A percentile compares a stretch with the other conserved stretches of the same genome.
Conservation (phyloP, 1,139 yeast species). For the Protomyces lactucae-debilis region DNA sequence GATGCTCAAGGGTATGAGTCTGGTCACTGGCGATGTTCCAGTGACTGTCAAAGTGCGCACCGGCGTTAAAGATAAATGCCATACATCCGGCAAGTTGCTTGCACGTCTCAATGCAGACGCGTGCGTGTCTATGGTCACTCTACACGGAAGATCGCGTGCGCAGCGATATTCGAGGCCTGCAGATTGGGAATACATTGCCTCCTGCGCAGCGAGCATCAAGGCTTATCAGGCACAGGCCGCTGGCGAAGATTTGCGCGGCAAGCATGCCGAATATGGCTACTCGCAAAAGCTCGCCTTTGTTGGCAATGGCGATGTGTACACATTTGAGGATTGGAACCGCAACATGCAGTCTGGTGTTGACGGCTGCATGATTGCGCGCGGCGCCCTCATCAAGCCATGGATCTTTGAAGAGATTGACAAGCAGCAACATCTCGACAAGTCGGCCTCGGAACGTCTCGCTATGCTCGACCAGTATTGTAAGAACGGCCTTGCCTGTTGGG, state of each 20-base stretch:
- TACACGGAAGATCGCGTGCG: conserved; percentile 94
- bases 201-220: conserved; percentile 37
- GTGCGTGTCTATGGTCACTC: conserved; percentile 82
- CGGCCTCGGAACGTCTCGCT: conserved; percentile 81
- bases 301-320: conserved; percentile 91
- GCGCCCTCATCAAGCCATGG: conserved; percentile 98
- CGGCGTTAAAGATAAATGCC: conserved; percentile 79
- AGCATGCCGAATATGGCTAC: conserved; percentile 41
- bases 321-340: conserved; percentile 81
- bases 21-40: conserved; percentile 82
- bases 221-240: conserved; percentile 11
- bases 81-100: conserved; percentile 75
- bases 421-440: conserved; percentile 81
- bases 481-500: conserved; percentile 95
- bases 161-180: conserved; percentile 89
- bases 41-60: conserved; percentile 87
- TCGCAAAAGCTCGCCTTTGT: conserved; percentile 46
- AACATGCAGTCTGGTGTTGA: conserved; percentile 74
- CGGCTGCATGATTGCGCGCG: conserved; percentile 95
- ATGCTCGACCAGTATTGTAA: conserved; percentile 63
- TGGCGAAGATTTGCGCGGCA: conserved; percentile 8
- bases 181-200: conserved; percentile 83
- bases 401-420: conserved; percentile 92
- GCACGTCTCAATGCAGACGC: conserved; percentile 67
- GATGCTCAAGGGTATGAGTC: conserved; percentile 81